phyloP scores from a whole-genome alignment of 371 early-diverging fungal genomes.

The Mucor velutinosus region DNA sequence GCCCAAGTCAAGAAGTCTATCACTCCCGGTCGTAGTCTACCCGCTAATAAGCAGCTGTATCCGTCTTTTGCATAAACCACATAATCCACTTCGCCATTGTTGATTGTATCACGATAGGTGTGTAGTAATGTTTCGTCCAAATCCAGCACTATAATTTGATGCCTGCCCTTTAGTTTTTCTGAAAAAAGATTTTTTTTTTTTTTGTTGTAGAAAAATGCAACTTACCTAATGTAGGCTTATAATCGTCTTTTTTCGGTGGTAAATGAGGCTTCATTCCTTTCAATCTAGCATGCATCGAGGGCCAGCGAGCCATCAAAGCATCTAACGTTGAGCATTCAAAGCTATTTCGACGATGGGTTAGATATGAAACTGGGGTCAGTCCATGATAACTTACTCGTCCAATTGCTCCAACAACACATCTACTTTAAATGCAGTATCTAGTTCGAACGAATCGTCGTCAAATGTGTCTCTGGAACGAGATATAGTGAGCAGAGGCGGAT shows the following conservation, averaged over 20 bases:
- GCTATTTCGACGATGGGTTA: constrained; percentile 18
- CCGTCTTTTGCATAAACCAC: constrained; percentile 39
- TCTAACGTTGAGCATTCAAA: constrained; percentile 47
- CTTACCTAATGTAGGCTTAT: constrained; percentile 44
- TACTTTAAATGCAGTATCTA: constrained; percentile 25
- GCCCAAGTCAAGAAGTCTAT: constrained; percentile 50
- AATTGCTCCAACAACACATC: constrained; percentile 44
- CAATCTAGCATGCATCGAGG: constrained; percentile 43
- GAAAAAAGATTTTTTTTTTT: neutral
- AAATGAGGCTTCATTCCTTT: constrained; percentile 49
- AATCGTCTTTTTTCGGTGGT: constrained; percentile 45
- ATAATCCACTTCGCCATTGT: constrained; percentile 35
- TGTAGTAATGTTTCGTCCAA: constrained; percentile 50
- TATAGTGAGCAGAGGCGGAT: constrained; percentile 37
- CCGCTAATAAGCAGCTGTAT: constrained; percentile 36
- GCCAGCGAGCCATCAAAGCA: constrained; percentile 51
- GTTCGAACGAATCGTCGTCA: constrained; percentile 16
- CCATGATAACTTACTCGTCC: constrained; percentile 35
- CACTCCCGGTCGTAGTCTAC: constrained; percentile 50
- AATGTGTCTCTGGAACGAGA: constrained; percentile 32
- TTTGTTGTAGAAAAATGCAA: neutral
- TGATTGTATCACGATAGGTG: constrained; percentile 32
- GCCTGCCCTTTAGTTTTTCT: neutral
- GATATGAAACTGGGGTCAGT: neutral
- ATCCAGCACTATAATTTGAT: constrained; percentile 38